phyloP scores from a whole-genome alignment of 352 stramenopile species.

The Peronospora belbahrii region DNA sequence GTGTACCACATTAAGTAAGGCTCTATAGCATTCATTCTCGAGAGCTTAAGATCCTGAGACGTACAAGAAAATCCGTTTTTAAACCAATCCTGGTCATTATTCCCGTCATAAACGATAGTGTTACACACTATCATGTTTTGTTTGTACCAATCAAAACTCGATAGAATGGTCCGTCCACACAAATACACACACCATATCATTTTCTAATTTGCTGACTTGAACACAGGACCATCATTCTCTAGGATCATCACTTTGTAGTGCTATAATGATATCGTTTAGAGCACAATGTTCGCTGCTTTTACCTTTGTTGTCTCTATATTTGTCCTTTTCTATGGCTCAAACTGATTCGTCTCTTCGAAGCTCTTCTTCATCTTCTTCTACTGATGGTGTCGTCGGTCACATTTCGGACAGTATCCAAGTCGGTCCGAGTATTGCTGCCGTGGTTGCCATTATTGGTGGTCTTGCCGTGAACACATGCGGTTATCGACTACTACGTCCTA shows the following conservation, averaged over 20 bases:
- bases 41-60: no score
- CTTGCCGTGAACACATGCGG: conserved; percentile 33
- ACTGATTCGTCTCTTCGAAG: conserved; percentile 16
- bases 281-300: conserved; percentile 13
- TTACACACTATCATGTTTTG: neutral
- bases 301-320: conserved; percentile 11
- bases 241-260: no score
- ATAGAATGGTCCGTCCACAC: neutral
- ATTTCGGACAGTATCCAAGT: conserved; percentile 26
- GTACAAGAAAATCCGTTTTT: no score
- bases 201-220: conserved; percentile 7
- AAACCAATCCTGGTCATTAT: no score
- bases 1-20: no score
- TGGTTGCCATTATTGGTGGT: conserved; percentile 38
- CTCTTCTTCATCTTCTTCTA: conserved; percentile 15
- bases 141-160: no score
- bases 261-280: conserved; percentile 5
- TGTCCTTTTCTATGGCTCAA: conserved; percentile 2
- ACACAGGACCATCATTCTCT: neutral
- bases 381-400: conserved; percentile 12
- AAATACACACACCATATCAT: neutral
- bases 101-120: conserved; percentile 4
- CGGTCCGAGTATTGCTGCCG: conserved; percentile 27
- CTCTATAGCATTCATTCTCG: no score
- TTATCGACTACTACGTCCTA: conserved; percentile 44